Evolutionary conservation across 164 flowering plant species (phyloP), one percentile per base, ranked within the genome.

Genomic region (Taxillus chinensis): DNA sequence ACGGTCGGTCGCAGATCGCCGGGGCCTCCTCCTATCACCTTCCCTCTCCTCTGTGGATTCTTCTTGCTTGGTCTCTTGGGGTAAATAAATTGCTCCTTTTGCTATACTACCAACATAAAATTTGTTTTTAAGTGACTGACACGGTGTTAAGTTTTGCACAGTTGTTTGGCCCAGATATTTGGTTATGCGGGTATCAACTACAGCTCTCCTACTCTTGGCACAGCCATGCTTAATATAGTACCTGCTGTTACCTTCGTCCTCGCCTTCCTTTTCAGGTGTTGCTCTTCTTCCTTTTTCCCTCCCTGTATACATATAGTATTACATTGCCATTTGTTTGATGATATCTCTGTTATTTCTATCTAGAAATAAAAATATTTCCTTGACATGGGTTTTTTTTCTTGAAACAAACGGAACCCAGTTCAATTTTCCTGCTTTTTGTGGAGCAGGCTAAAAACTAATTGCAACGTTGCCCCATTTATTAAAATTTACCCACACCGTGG

Each of bases 231-330:
- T 64, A 82, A 84, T 64, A 80, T 82, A 41, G 48, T 78, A 43
- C 89, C 89, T 3, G 84, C 71, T 37, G 64, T 80, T 53, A 80
- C 86, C 40, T 84, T 84, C 72, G 17, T 82, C n/a, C 80, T 82
- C 43, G 84, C 86, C 37, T 46, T 82, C 52, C 45, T 71, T 64
- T 74, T 74, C 74, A 78, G 86, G 89, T 84, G 16, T 42, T 40
- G 5, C n/a, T 45, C 57, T 57, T 38, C 59, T 51, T 27, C 27
- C 27, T 27, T 27, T 27, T 27, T 27, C 8, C 46, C 10, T 10
- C n/a, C 54, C 15, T 16, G n/a, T 14, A 48, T 15, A 14, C 10
- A 27, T 43, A 27, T 2, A 27, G 27, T 27, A 27, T 27, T 27
- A 27, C 27, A 27, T 27, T 27, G 2, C 27, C 27, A 27, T 27